Evolutionary conservation across 352 stramenopile species (phyloP).

Genomic region (Pythium phragmiticola): DNA sequence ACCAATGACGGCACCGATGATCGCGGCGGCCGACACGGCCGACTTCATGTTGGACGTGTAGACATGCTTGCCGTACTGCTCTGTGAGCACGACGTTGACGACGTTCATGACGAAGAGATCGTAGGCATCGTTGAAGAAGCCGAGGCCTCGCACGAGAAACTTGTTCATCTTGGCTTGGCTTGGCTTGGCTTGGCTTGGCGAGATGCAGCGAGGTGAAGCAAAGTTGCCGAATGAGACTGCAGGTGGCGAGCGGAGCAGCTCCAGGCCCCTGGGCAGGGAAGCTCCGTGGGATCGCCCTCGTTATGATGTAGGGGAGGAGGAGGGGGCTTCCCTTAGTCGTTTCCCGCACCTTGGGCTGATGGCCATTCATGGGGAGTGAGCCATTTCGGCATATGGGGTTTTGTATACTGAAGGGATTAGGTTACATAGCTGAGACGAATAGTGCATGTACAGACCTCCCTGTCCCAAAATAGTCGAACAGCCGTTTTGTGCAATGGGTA

Average conservation of each 20-base stretch:
- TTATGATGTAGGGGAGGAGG: not conserved
- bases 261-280: not conserved
- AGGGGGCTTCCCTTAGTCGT: not conserved
- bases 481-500: not conserved
- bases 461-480: slow-evolving; percentile 3
- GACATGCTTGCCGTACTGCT: slow-evolving; percentile 36
- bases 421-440: slow-evolving; percentile 5
- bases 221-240: slow-evolving; percentile 20
- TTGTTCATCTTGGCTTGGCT: slow-evolving; percentile 33
- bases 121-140: slow-evolving; percentile 52
- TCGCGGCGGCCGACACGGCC: slow-evolving; percentile 32
- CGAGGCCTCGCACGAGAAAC: slow-evolving; percentile 39
- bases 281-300: not conserved
- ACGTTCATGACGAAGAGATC: slow-evolving; percentile 55
- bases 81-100: slow-evolving; percentile 44
- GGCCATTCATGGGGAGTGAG: too few species aligned
- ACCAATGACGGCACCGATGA: slow-evolving; percentile 36
- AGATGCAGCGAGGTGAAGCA: slow-evolving; percentile 8
- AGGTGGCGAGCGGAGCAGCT: not conserved
- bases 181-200: not conserved
- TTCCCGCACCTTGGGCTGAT: not conserved
- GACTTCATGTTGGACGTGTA: slow-evolving; percentile 39
- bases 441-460: not conserved
- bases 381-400: not conserved
- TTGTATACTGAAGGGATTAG: slow-evolving; percentile 1